These are phyloP conservation scores for Brettanomyces sp. DNA, from an alignment of 805 yeast genomes.

Conservation along the genomic window DNA sequence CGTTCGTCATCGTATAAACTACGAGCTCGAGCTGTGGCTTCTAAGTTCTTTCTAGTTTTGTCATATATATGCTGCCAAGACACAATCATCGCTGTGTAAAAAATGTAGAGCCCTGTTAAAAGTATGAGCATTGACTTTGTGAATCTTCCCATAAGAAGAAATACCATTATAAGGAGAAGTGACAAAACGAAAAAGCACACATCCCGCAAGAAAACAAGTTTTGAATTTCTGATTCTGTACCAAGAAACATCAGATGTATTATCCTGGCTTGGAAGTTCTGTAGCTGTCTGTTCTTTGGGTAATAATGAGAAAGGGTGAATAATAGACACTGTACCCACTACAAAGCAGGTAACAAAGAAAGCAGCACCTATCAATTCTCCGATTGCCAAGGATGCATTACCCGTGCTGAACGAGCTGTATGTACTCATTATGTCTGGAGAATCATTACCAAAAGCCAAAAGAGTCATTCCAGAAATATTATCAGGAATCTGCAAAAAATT, in stretches of 20 bases:
- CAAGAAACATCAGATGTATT: constrained; percentile 5
- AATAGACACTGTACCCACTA: constrained; percentile 71
- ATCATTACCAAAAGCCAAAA: constrained; percentile 88
- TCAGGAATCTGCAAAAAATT: constrained; percentile 59
- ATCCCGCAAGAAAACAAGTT: constrained; percentile 52
- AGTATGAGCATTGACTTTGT: constrained; percentile 42
- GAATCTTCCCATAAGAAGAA: constrained; percentile 45
- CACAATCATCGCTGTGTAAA: constrained; percentile 48
- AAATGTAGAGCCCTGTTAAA: constrained; percentile 46
- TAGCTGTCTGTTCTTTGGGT: constrained; percentile 2
- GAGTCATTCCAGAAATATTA: constrained; percentile 77
- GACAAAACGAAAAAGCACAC: constrained; percentile 46
- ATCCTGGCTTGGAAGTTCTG: constrained; percentile 1
- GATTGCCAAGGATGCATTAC: constrained; percentile 66
- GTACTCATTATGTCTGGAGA: constrained; percentile 86
- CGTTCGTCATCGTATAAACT: constrained; percentile 20
- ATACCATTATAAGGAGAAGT: constrained; percentile 35
- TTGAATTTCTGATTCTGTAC: constrained; percentile 22
- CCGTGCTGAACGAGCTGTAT: constrained; percentile 65
- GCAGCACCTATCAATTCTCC: constrained; percentile 93
- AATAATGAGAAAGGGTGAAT: constrained; percentile 52
- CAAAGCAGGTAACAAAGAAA: constrained; percentile 68
- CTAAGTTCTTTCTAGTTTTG: constrained; percentile 7
- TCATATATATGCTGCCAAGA: constrained; percentile 30
- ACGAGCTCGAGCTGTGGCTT: constrained; percentile 18